Evolutionary conservation across 192 early-diverging fungal genomes (phyloP).

Genomic region (Podila epigama): DNA sequence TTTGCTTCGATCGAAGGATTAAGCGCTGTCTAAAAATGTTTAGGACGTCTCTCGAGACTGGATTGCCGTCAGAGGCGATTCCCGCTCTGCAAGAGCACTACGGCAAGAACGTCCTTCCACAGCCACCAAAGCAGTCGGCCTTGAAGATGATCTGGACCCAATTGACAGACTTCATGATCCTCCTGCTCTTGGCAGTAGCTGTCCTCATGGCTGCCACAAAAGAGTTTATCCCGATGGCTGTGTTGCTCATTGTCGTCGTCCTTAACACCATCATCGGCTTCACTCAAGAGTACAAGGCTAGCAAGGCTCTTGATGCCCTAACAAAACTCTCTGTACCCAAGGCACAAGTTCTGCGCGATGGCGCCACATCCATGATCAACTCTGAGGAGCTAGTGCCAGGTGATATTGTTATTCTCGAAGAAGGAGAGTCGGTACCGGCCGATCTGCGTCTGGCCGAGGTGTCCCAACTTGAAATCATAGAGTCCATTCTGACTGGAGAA

Average conservation of each 20-base stretch:
- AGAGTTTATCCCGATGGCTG: conserved; percentile 80
- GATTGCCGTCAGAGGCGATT: conserved; percentile 68
- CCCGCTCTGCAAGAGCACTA: conserved; percentile 76
- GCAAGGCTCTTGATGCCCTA: conserved; percentile 85
- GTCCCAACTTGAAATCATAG: conserved; percentile 80
- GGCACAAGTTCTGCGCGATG: conserved; percentile 79
- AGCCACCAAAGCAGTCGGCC: conserved; percentile 69
- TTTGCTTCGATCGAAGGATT: conserved; percentile 96
- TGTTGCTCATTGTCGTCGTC: conserved; percentile 71
- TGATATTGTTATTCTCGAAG: conserved; percentile 82
- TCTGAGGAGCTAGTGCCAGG: conserved; percentile 79
- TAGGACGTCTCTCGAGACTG: conserved; percentile 68
- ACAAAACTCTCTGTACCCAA: conserved; percentile 70
- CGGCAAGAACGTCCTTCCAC: conserved; percentile 84
- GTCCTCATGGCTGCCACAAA: conserved; percentile 84
- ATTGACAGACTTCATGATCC: conserved; percentile 94
- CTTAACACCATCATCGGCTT: conserved; percentile 94
- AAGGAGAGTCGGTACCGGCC: conserved; percentile 84
- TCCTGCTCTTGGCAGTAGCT: conserved; percentile 84
- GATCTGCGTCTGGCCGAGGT: conserved; percentile 78
- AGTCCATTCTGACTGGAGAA: conserved; percentile 87
- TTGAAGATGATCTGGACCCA: conserved; percentile 86
- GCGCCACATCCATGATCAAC: conserved; percentile 66
- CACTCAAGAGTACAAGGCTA: conserved; percentile 94
- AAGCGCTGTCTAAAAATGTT: conserved; percentile 89